These are phyloP conservation scores for Candida railenensis DNA, from an alignment of 805 yeast species.

Conservation along the genomic window DNA sequence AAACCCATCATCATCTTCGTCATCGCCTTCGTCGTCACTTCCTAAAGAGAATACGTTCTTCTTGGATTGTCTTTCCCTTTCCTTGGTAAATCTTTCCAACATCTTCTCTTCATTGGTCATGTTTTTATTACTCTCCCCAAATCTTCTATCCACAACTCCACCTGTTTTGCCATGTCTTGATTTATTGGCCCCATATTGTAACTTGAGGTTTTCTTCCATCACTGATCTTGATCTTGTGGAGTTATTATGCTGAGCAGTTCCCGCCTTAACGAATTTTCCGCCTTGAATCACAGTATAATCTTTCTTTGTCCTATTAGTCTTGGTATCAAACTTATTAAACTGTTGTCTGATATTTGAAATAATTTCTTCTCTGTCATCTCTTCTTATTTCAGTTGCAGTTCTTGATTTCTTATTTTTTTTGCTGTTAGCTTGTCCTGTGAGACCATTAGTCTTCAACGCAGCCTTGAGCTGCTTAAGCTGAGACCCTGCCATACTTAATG, in stretches of 20 bases:
- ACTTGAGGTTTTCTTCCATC: slow-evolving; percentile 43
- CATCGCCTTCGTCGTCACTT: slow-evolving; percentile 72
- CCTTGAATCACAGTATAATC: slow-evolving; percentile 43
- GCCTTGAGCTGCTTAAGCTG: slow-evolving; percentile 83
- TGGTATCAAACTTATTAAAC: slow-evolving; percentile 87
- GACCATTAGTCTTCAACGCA: slow-evolving; percentile 71
- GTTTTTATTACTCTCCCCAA: slow-evolving; percentile 76
- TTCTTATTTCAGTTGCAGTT: slow-evolving; percentile 62
- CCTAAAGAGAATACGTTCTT: slow-evolving; percentile 52
- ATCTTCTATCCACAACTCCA: slow-evolving; percentile 79
- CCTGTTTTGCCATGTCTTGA: slow-evolving; percentile 71
- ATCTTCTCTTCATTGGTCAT: slow-evolving; percentile 88
- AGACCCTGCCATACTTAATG: slow-evolving; percentile 68
- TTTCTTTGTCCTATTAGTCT: slow-evolving; percentile 64
- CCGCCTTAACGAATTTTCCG: slow-evolving; percentile 45
- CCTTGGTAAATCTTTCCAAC: slow-evolving; percentile 92
- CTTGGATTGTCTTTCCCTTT: slow-evolving; percentile 64
- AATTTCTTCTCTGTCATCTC: slow-evolving; percentile 63
- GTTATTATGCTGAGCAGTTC: slow-evolving; percentile 34
- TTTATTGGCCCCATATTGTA: slow-evolving; percentile 65
- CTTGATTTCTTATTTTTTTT: slow-evolving; percentile 50
- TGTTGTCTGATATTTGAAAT: slow-evolving; percentile 65
- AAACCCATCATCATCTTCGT: slow-evolving; percentile 41
- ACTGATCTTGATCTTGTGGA: slow-evolving; percentile 31
- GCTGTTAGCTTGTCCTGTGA: slow-evolving; percentile 80